Base-by-base conservation (phyloP, 257 asterid species). In the Anisodus tanguticus region DNA sequence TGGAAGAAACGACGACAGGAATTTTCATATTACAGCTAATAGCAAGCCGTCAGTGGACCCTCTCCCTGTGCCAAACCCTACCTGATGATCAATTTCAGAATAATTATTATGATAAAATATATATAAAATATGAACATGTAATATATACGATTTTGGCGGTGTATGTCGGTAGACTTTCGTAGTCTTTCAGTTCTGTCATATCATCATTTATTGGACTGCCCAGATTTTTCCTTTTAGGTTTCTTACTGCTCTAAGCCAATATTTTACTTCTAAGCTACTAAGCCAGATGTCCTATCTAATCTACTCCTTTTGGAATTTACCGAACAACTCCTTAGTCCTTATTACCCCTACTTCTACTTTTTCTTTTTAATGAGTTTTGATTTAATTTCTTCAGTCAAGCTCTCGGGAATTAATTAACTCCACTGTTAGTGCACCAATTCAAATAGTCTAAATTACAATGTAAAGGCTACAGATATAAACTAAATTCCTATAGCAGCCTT, bases 11-110 rank as follows among this genome's bases (percentile, higher is more conserved):
- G 60, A 47, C 80, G 43, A 74, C 0, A 41, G 54, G n/a, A 31
- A 17, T 57, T 89, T 87, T 86, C 86, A 87, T 88, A 31, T 80
- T 88, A 91, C 93, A 91, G 98, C 98, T 91, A 91, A 91, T 89
- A 71, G 87, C 60, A 84, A 88, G 94, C 93, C 88, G 91, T 87
- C 90, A 83, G 58, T 85, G 97, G 97, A 90, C 97, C 97, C 91
- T 51, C 86, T 74, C 60, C 53, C 35, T 84, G 47, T 80, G 78
- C 69, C 71, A 58, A 74, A 76, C 81, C 55, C 87, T 84, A 87
- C 84, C 85, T 80, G 80, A 87, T 85, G 59, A 85, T 72, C 84
- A 77, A 80, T 66, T 2, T 17, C n/a, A 59, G 13, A 57, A 69
- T 79, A 26, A 22, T 22, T 22, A 31, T 31, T 31, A 31, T 31